Evolutionary conservation across 108 stramenopile species (phyloP).

Genomic region (Skeletonema tropicum): DNA sequence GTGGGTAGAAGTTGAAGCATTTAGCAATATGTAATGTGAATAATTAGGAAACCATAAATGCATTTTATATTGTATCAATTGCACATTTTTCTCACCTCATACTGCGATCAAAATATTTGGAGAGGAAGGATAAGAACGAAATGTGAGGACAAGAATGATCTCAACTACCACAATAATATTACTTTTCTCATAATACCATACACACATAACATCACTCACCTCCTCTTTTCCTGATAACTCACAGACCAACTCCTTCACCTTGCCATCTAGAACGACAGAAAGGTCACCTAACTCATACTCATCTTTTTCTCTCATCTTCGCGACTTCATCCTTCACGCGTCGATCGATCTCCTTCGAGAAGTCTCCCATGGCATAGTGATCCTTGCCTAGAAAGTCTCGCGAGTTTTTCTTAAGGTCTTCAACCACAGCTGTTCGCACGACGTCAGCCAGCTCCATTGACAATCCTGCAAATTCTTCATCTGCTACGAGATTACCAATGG

Average conservation of each 20-base stretch:
- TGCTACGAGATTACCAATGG: slow-evolving; percentile 76
- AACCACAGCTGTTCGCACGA: slow-evolving; percentile 71
- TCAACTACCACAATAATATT: too few relatives aligned
- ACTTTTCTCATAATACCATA: too few relatives aligned
- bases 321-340: slow-evolving; percentile 77
- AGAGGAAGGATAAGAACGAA: background rate
- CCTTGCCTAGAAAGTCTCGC: slow-evolving; percentile 82
- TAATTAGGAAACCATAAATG: background rate
- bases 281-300: slow-evolving; percentile 62
- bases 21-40: background rate
- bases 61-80: background rate
- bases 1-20: background rate
- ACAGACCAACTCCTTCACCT: slow-evolving; percentile 61
- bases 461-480: slow-evolving; percentile 85
- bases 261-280: slow-evolving; percentile 71
- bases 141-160: background rate
- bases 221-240: slow-evolving; percentile 77
- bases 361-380: slow-evolving; percentile 63
- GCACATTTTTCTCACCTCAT: background rate
- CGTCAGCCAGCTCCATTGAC: slow-evolving; percentile 79
- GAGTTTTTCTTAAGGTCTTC: slow-evolving; percentile 86
- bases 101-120: background rate
- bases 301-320: slow-evolving; percentile 59
- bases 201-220: background rate
- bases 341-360: slow-evolving; percentile 79